Conservation (phyloP, 768 basidiomycete genomes). For the Psilocybe sp. region DNA sequence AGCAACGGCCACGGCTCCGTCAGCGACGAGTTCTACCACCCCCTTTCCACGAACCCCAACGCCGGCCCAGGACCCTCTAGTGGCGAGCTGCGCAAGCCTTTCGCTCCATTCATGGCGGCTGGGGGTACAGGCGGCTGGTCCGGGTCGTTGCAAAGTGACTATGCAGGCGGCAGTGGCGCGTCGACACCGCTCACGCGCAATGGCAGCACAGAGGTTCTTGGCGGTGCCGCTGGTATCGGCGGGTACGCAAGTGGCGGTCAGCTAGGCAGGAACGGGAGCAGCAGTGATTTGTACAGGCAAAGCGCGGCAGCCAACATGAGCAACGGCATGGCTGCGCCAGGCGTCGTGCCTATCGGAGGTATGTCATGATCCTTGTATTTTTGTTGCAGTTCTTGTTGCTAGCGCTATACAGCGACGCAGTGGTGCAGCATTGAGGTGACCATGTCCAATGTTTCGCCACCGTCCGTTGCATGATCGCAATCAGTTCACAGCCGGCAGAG, state of each 20-base stretch:
- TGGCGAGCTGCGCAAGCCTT: conserved; percentile 36
- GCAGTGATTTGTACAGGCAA: conserved; percentile 39
- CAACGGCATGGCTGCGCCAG: background rate
- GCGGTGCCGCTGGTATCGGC: no score
- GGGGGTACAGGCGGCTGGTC: conserved; percentile 10
- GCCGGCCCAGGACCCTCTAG: no score
- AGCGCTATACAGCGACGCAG: no score
- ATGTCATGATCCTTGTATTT: no score
- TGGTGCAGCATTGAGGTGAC: no score
- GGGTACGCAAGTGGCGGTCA: no score
- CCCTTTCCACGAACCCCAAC: conserved; percentile 5
- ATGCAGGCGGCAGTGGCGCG: conserved; percentile 4
- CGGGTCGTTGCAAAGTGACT: background rate
- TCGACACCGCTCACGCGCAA: conserved; percentile 21
- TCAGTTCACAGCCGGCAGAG: no score
- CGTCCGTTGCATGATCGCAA: no score
- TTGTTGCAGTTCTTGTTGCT: no score
- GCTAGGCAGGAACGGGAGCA: conserved; percentile 6
- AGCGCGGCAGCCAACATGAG: conserved; percentile 42
- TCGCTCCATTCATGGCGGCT: conserved; percentile 47
- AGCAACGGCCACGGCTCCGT: background rate
- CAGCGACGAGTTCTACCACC: conserved; percentile 10
- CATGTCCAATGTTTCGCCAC: no score
- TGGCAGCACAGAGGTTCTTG: no score
- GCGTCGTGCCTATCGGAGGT: no score